These are phyloP conservation scores for Termitomyces heimii DNA, from an alignment of 768 basidiomycete genomes.

Conservation along the genomic window DNA sequence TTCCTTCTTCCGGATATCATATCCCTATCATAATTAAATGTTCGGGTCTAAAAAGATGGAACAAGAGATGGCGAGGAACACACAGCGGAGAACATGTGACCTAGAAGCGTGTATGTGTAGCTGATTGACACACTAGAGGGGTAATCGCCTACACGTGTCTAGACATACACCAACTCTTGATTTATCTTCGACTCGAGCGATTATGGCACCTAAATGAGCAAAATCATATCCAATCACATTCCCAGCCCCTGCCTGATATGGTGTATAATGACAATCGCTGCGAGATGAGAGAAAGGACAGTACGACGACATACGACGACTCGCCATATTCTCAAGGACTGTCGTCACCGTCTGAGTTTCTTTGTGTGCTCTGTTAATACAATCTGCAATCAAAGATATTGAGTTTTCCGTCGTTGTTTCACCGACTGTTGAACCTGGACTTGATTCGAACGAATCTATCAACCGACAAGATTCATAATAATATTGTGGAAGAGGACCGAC, in stretches of 20 bases:
- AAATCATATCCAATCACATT: constrained; percentile 76
- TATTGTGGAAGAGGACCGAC: constrained; percentile 35
- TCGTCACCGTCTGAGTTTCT: constrained; percentile 48
- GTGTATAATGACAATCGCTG: neutral
- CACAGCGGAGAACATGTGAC: constrained; percentile 76
- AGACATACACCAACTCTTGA: constrained; percentile 74
- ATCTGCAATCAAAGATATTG: constrained; percentile 59
- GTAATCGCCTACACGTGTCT: constrained; percentile 60
- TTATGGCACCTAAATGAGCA: constrained; percentile 62
- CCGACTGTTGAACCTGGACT: constrained; percentile 85
- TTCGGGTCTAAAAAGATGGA: neutral
- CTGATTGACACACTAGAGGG: neutral
- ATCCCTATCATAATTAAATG: constrained; percentile 45
- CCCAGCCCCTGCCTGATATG: constrained; percentile 63
- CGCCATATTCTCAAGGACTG: constrained; percentile 85
- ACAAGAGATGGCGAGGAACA: constrained; percentile 9
- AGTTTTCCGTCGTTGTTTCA: constrained; percentile 50
- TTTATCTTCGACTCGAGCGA: constrained; percentile 66
- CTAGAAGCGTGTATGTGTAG: constrained; percentile 24
- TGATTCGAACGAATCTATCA: neutral
- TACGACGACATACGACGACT: neutral
- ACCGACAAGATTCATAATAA: neutral
- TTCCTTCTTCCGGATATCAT: constrained; percentile 70
- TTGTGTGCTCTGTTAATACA: constrained; percentile 71
- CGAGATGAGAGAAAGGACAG: neutral